Conservation (phyloP, 306 rosid genomes). For the Cicer cuneatum region DNA sequence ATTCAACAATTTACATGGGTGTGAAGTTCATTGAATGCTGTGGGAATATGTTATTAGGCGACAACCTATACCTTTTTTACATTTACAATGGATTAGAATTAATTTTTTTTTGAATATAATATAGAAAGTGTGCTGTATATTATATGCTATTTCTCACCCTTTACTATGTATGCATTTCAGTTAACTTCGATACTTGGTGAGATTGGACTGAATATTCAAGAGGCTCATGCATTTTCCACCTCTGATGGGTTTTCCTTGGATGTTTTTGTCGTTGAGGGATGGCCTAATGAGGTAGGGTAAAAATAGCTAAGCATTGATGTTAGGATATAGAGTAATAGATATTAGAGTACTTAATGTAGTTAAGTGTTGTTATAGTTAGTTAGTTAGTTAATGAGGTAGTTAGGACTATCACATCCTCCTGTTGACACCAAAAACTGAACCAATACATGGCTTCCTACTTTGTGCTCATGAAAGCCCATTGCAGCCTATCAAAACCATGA, state of each 20-base stretch:
- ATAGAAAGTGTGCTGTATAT: slow-evolving; percentile 16
- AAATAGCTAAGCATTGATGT: slow-evolving; percentile 39
- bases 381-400: too few species aligned
- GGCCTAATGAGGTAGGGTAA: slow-evolving; percentile 82
- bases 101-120: slow-evolving; percentile 11
- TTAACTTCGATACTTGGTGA: slow-evolving; percentile 89
- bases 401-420: too few species aligned
- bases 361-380: too few species aligned
- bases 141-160: slow-evolving; percentile 41
- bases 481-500: too few species aligned
- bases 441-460: too few species aligned
- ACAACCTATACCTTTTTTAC: neutral
- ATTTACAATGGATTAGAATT: slow-evolving; percentile 4
- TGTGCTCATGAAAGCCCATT: too few species aligned
- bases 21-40: slow-evolving; percentile 14
- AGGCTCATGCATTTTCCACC: slow-evolving; percentile 99
- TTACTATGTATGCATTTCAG: slow-evolving; percentile 60
- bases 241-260: slow-evolving; percentile 95
- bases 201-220: slow-evolving; percentile 94
- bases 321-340: neutral
- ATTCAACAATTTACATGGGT: slow-evolving; percentile 4
- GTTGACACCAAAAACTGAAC: too few species aligned
- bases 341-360: too few species aligned
- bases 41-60: slow-evolving; percentile 4
- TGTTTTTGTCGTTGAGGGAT: slow-evolving; percentile 96